Base-by-base conservation (phyloP, 2,329 filamentous ascomycete species). In the Aschersonia sp. region DNA sequence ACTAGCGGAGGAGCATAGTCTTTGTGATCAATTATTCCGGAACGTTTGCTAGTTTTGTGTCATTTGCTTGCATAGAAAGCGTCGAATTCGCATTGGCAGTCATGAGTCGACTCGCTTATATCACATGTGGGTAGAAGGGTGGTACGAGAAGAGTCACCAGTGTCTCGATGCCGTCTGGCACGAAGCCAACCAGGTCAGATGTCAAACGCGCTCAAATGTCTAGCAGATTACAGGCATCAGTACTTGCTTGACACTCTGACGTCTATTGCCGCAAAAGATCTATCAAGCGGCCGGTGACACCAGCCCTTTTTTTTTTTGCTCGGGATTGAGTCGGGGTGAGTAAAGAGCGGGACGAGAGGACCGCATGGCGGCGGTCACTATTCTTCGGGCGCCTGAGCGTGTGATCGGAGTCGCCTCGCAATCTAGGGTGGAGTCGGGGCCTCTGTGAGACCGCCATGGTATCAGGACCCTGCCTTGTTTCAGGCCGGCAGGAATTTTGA, bases 81-180 rank as follows among this genome's bases (percentile, higher is more conserved):
- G 12, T 12, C 8, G 35, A 12, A 12, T 9, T 37, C 12, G 35
- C 35, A 37, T 37, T 37, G 35, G 35, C 35, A 8, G 35, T 9
- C 35, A 37, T 37, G 64, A 59, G 51, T 75, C 67, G 62, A 76
- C 70, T 37, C 8, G 35, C 35, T 37, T 37, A 37, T 37, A 12
- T 37, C 35, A 37, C 35, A 12, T 8, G 35, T 37, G 8, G 12
- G 35, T 37, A 9, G 35, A 8, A 37, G 12, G 12, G 8, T 8
- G 35, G 35, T 4, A 37, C 8, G 35, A 12, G 12, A 37, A 4
- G 8, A 37, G 35, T 37, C 35, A 37, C 12, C 12, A 12, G 12
- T 12, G 35, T 37, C 35, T 37, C 12, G 35, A 37, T 5, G 35
- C 35, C 12, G 35, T 8, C 12, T 37, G 35, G 35, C 35, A 12